These are phyloP conservation scores for Diplosphaera chodatii DNA, from an alignment of 139 green algal genomes.

Conservation along the genomic window DNA sequence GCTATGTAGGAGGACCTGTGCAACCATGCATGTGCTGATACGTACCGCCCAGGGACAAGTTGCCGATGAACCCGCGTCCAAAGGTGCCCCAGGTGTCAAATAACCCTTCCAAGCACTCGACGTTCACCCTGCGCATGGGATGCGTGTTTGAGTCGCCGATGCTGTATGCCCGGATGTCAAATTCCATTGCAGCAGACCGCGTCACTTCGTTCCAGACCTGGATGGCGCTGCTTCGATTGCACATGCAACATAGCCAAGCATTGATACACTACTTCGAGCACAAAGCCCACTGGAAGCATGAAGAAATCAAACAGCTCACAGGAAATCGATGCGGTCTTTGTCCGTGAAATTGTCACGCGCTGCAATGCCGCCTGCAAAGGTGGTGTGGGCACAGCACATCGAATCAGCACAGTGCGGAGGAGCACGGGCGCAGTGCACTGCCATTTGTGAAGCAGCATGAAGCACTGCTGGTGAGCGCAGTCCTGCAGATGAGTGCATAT, in stretches of 20 bases:
- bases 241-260: too few relatives aligned
- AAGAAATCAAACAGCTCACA: not conserved
- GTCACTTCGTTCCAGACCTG: too few relatives aligned
- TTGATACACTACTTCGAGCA: too few relatives aligned
- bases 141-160: too few relatives aligned
- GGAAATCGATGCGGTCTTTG: slow-evolving; percentile 17
- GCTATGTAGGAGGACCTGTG: too few relatives aligned
- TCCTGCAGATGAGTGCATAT: not conserved
- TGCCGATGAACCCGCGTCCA: slow-evolving; percentile 22
- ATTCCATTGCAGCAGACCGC: too few relatives aligned
- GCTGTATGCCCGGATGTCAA: too few relatives aligned
- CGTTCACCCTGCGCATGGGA: too few relatives aligned
- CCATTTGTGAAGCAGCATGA: not conserved
- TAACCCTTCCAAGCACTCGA: not conserved
- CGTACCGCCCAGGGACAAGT: slow-evolving; percentile 1
- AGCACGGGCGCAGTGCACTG: not conserved
- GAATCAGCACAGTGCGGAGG: not conserved
- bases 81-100: slow-evolving; percentile 37
- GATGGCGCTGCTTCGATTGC: too few relatives aligned
- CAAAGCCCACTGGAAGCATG: too few relatives aligned
- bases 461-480: not conserved
- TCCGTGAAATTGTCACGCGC: slow-evolving; percentile 12
- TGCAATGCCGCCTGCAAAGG: slow-evolving; percentile 12
- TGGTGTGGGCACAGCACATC: not conserved
- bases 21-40: too few relatives aligned